Conservation (phyloP, 2,329 filamentous ascomycete genomes). For the Hymenoscyphus fructigenus region DNA sequence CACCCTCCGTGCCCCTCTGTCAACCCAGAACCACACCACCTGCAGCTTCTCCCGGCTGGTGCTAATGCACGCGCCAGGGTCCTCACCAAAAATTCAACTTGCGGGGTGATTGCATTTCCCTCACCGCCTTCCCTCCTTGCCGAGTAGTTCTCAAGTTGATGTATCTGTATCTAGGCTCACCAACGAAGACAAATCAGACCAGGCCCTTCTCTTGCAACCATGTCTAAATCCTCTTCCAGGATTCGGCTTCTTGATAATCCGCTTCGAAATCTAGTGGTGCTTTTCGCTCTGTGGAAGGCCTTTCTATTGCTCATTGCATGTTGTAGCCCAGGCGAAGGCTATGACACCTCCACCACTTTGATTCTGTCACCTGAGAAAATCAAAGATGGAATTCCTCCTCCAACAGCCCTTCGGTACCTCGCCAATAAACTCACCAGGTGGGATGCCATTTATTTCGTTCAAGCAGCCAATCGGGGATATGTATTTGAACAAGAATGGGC, state of each 20-base stretch:
- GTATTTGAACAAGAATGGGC: conserved; percentile 84
- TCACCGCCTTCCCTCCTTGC: not conserved
- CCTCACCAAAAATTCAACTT: not conserved
- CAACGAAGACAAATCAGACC: not conserved
- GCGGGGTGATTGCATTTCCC: not conserved
- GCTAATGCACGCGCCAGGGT: not conserved
- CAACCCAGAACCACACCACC: too few species aligned
- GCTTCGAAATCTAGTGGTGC: conserved; percentile 22
- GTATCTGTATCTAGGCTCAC: not conserved
- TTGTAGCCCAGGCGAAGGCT: conserved; percentile 57
- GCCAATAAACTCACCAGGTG: conserved; percentile 63
- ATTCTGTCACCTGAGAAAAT: conserved; percentile 38
- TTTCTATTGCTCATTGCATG: conserved; percentile 63
- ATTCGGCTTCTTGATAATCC: conserved; percentile 22
- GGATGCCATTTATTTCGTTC: conserved; percentile 78
- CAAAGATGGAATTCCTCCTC: conserved; percentile 25
- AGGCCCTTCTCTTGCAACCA: not conserved
- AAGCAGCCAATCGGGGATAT: conserved; percentile 62
- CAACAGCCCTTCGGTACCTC: conserved; percentile 25
- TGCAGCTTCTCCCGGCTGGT: not conserved
- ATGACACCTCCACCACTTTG: conserved; percentile 74
- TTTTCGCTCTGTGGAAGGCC: conserved; percentile 65
- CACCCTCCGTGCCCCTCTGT: too few species aligned
- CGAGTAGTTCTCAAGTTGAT: not conserved
- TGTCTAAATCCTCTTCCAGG: conserved; percentile 19